Evolutionary conservation across 169 alveolate genomes (phyloP).

Genomic region (Cryptosporidium canis): DNA sequence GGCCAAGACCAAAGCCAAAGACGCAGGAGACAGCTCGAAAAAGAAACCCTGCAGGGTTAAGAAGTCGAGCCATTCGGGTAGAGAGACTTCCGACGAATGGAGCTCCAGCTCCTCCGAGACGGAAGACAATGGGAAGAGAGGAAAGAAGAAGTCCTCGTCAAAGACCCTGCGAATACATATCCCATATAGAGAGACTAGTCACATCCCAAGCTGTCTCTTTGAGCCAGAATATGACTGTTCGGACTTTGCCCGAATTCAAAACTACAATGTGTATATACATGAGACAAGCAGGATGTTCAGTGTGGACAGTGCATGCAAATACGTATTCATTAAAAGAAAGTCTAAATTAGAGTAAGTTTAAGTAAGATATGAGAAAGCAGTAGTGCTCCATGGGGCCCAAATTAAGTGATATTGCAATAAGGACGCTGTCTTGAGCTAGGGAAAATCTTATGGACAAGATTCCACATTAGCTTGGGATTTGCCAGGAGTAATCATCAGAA

Average conservation of each 20-base stretch:
- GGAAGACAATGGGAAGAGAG: neutral
- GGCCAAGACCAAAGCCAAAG: neutral
- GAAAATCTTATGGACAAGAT: too few relatives aligned
- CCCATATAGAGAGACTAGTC: constrained; percentile 34
- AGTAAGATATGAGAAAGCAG: neutral
- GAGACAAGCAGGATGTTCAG: constrained; percentile 54
- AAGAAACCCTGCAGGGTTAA: too few relatives aligned
- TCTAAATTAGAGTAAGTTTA: constrained; percentile 50
- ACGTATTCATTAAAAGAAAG: constrained; percentile 7
- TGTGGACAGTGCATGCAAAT: constrained; percentile 38
- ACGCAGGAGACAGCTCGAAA: too few relatives aligned
- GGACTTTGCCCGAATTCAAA: neutral
- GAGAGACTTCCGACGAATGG: too few relatives aligned
- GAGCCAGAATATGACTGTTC: neutral
- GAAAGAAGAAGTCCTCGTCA: neutral
- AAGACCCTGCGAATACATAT: neutral
- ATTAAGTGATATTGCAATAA: too few relatives aligned
- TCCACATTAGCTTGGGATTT: too few relatives aligned
- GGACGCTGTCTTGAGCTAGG: too few relatives aligned
- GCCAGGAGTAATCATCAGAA: too few relatives aligned
- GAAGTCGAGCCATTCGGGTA: neutral
- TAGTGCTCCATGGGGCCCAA: too few relatives aligned
- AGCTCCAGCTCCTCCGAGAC: too few relatives aligned
- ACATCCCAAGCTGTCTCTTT: constrained; percentile 47
- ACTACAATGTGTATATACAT: constrained; percentile 21